These are phyloP conservation scores for Entoloma clypeatum DNA, from an alignment of 1,284 basidiomycete genomes.

Conservation along the genomic window DNA sequence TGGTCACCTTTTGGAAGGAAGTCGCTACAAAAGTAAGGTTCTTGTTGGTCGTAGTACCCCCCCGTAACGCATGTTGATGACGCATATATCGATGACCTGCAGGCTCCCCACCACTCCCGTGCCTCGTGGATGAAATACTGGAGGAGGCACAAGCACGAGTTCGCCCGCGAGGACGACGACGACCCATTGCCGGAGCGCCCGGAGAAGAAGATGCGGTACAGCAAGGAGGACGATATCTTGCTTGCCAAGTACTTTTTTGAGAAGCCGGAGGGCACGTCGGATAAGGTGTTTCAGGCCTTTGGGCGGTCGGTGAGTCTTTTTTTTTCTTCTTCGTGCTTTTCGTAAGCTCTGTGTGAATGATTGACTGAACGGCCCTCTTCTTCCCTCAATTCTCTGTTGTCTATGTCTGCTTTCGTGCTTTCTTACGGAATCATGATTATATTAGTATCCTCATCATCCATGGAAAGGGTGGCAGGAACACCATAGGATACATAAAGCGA, in stretches of 20 bases:
- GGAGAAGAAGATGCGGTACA: slow-evolving; percentile 82
- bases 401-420: too few relatives aligned
- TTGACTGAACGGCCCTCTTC: too few relatives aligned
- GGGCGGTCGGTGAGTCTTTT: slow-evolving; percentile 51
- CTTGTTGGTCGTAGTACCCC: background rate
- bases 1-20: slow-evolving; percentile 84
- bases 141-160: slow-evolving; percentile 77
- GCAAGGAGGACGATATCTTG: slow-evolving; percentile 67
- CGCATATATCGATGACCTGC: slow-evolving; percentile 5
- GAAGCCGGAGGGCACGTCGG: slow-evolving; percentile 72
- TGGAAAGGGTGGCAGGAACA: slow-evolving; percentile 91
- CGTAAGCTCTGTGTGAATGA: background rate
- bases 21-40: slow-evolving; percentile 62
- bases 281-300: slow-evolving; percentile 76
- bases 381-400: too few relatives aligned
- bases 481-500: slow-evolving; percentile 77
- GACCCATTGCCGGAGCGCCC: slow-evolving; percentile 69
- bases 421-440: slow-evolving; percentile 2
- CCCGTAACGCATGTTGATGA: background rate
- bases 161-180: slow-evolving; percentile 57
- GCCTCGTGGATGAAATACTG: slow-evolving; percentile 90
- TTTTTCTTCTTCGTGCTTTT: slow-evolving; percentile 5
- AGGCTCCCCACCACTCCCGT: slow-evolving; percentile 82
- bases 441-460: slow-evolving; percentile 75
- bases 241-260: slow-evolving; percentile 67